Conservation (phyloP, 169 alveolate species). For the Plasmodium knowlesi region DNA sequence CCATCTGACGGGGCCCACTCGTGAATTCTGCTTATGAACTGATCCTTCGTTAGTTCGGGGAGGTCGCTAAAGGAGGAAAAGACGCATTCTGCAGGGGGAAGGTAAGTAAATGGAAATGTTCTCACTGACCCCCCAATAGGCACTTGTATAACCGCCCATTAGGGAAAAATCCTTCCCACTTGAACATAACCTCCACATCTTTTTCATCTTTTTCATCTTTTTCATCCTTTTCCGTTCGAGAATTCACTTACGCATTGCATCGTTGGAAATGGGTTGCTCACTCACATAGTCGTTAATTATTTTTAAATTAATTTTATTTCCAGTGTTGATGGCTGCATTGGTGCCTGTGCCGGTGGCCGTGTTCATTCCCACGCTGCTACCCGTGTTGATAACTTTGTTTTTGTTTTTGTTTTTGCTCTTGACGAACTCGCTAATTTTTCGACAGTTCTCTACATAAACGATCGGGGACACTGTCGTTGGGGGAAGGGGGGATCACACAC, state of each 20-base stretch:
- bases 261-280: slow-evolving; percentile 57
- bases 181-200: neutral
- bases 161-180: neutral
- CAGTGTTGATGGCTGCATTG: neutral
- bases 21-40: slow-evolving; percentile 51
- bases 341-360: neutral
- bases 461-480: slow-evolving; percentile 38
- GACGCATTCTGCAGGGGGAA: slow-evolving; percentile 38
- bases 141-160: neutral
- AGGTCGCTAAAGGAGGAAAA: slow-evolving; percentile 68
- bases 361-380: no score
- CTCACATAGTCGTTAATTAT: slow-evolving; percentile 52
- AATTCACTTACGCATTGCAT: slow-evolving; percentile 50
- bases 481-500: neutral
- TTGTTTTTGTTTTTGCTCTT: slow-evolving; percentile 40
- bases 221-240: slow-evolving; percentile 7
- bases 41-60: slow-evolving; percentile 47
- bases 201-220: neutral
- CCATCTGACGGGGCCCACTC: slow-evolving; percentile 78
- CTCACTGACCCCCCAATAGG: neutral
- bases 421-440: slow-evolving; percentile 55
- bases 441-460: slow-evolving; percentile 70
- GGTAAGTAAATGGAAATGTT: neutral
- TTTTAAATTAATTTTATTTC: slow-evolving; percentile 41
- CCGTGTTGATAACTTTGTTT: no score